phyloP scores from a whole-genome alignment of 108 stramenopile species.

The Cyclotella kingstonii region DNA sequence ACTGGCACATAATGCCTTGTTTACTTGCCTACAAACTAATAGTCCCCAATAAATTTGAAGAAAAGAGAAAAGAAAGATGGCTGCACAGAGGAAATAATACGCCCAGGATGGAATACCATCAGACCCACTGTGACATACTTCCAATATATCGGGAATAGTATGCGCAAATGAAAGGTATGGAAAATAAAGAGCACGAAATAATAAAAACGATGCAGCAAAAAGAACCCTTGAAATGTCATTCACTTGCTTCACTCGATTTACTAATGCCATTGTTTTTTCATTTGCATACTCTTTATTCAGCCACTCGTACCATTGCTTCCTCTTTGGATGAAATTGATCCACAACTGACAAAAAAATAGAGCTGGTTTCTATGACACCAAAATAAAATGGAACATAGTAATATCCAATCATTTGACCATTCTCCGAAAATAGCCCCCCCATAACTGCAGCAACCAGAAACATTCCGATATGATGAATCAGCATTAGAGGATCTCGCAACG shows the following conservation, averaged over 20 bases:
- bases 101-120: constrained; percentile 42
- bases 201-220: constrained; percentile 57
- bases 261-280: neutral
- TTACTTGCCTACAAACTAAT: constrained; percentile 47
- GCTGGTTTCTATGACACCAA: constrained; percentile 68
- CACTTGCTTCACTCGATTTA: constrained; percentile 8
- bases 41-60: constrained; percentile 59
- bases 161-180: constrained; percentile 42
- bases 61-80: constrained; percentile 37
- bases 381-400: constrained; percentile 64
- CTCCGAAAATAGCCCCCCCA: constrained; percentile 37
- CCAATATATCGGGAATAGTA: constrained; percentile 44
- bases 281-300: constrained; percentile 20
- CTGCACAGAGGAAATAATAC: constrained; percentile 23
- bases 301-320: constrained; percentile 49
- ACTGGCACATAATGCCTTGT: constrained; percentile 29
- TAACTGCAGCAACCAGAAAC: constrained; percentile 46
- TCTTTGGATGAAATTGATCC: constrained; percentile 68
- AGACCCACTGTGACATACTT: constrained; percentile 6
- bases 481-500: constrained; percentile 49
- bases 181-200: constrained; percentile 56
- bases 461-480: constrained; percentile 61
- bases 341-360: constrained; percentile 58
- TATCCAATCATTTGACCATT: constrained; percentile 35
- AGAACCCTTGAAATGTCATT: constrained; percentile 43